Evolutionary conservation across 2,329 filamentous ascomycete species (phyloP).

Genomic region (Trichophyton equinum): DNA sequence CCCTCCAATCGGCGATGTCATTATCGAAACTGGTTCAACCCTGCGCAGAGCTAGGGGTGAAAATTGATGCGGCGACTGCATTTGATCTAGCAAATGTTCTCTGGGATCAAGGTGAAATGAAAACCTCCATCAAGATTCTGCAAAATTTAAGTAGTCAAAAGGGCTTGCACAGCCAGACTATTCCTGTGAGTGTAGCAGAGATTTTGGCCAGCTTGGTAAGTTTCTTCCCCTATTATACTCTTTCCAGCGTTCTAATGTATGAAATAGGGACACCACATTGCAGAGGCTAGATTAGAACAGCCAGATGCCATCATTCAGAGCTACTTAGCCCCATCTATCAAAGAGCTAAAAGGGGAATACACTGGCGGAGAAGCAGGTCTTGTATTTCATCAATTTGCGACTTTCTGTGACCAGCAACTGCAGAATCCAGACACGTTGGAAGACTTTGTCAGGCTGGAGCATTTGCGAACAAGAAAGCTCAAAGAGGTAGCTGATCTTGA

Average conservation of each 20-base stretch:
- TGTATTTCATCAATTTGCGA: conserved; percentile 89
- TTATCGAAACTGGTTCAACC: conserved; percentile 63
- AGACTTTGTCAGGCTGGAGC: conserved; percentile 69
- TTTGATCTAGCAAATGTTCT: conserved; percentile 79
- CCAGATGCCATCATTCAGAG: conserved; percentile 78
- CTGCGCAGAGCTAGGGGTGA: conserved; percentile 58
- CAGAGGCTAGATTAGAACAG: conserved; percentile 78
- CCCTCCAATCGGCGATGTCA: conserved; percentile 69
- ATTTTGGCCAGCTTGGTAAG: conserved; percentile 67
- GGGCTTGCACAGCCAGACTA: conserved; percentile 54
- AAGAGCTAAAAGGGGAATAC: conserved; percentile 57
- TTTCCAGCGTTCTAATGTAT: not conserved
- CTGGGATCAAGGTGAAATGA: conserved; percentile 88
- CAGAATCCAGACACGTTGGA: conserved; percentile 75
- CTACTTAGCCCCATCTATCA: conserved; percentile 74
- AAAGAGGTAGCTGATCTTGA: conserved; percentile 67
- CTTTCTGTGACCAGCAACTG: conserved; percentile 88
- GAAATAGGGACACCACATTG: conserved; percentile 63
- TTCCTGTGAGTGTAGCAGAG: conserved; percentile 61
- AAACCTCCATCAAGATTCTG: conserved; percentile 77
- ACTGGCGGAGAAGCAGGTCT: conserved; percentile 65
- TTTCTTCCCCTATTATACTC: conserved; percentile 5
- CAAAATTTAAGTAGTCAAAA: conserved; percentile 55
- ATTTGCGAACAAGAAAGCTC: conserved; percentile 64
- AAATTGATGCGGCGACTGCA: conserved; percentile 62